Base-by-base conservation (phyloP, 108 stramenopile species). In the Fragilaria crotonensis region DNA sequence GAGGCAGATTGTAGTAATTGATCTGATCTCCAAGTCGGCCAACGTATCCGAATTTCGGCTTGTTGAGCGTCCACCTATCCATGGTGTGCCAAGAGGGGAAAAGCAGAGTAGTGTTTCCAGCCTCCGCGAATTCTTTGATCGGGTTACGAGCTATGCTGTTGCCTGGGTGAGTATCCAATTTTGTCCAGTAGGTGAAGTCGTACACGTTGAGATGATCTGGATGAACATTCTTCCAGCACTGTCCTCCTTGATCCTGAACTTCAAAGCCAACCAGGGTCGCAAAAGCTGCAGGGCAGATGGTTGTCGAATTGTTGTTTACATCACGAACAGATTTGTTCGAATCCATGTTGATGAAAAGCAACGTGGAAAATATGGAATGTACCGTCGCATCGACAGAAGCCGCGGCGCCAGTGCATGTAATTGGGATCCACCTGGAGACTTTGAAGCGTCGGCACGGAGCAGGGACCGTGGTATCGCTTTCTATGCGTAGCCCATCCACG, bases 151-250 rank as follows among this genome's bases (percentile, higher is more conserved):
- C 32, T 19, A 22, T 2, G 49, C 30, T 52, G 52, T 32, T 55
- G 33, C 66, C 66, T 3, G 65, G 60, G 46, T 72, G 71, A 32
- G 17, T 25, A 30, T 29, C 47, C 21, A 48, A 26, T 18, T 33
- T 25, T 17, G 21, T 45, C 75, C 75, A 84, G 29, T 64, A 64
- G 11, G 77, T 78, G 23, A 80, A 68, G 41, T 84, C 83, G 44
- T 78, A 84, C 33, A n/a, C n/a, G n/a, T n/a, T n/a, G n/a, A 85
- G 36, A 41, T 41, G 36, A 71, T 75, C 80, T 30, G 66, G 74
- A 60, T 79, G 78, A 2, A 76, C 74, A 41, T 76, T 47, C 41
- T 60, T 9, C 59, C 59, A 60, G 46, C 59, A 60, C 41, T 48
- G 46, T 14, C 36, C 36, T 1, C 25, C 59, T 7, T 48, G 26